A percentile compares a stretch with the other conserved stretches of the same genome.
Evolutionary conservation across 1,284 basidiomycete species (phyloP).

Genomic region (Apiotrichum sp.): DNA sequence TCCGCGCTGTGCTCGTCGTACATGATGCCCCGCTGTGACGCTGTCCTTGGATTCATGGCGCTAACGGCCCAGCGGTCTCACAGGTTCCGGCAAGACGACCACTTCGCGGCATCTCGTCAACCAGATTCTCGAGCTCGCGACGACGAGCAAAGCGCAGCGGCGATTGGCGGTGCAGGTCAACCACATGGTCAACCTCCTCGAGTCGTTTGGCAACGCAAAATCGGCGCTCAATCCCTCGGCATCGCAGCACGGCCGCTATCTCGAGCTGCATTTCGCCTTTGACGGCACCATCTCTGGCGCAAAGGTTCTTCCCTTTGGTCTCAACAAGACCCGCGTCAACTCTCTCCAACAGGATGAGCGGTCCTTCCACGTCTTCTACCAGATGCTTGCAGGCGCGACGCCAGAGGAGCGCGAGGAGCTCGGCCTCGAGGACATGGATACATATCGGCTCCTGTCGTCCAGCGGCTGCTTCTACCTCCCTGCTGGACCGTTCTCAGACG

Average conservation of each 20-base stretch:
- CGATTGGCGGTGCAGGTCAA: constrained; percentile 70
- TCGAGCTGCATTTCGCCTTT: constrained; percentile 78
- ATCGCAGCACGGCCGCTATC: constrained; percentile 69
- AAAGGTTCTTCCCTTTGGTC: constrained; percentile 72
- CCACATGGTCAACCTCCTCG: constrained; percentile 66
- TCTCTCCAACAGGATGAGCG: constrained; percentile 74
- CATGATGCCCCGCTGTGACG: no score
- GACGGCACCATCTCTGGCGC: constrained; percentile 52
- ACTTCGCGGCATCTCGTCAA: constrained; percentile 66
- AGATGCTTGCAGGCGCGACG: constrained; percentile 76
- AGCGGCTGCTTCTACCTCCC: constrained; percentile 81
- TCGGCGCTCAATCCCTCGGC: constrained; percentile 76
- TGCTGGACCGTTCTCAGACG: constrained; percentile 76
- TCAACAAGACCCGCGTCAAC: constrained; percentile 77
- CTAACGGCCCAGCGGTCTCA: constrained; percentile 62
- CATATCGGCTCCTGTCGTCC: constrained; percentile 72
- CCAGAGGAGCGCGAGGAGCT: constrained; percentile 69
- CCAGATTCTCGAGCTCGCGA: constrained; percentile 73
- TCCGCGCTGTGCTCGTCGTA: no score
- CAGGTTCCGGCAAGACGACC: constrained; percentile 78
- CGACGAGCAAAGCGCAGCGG: constrained; percentile 67
- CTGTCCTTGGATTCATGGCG: no score
- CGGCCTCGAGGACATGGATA: constrained; percentile 71
- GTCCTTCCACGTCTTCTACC: constrained; percentile 89
- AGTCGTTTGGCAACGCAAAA: constrained; percentile 82